A percentile compares a stretch with the other conserved stretches of the same genome.
Evolutionary conservation across 2,329 filamentous ascomycete species (phyloP).

Genomic region (Pestalotiopsis sp.): DNA sequence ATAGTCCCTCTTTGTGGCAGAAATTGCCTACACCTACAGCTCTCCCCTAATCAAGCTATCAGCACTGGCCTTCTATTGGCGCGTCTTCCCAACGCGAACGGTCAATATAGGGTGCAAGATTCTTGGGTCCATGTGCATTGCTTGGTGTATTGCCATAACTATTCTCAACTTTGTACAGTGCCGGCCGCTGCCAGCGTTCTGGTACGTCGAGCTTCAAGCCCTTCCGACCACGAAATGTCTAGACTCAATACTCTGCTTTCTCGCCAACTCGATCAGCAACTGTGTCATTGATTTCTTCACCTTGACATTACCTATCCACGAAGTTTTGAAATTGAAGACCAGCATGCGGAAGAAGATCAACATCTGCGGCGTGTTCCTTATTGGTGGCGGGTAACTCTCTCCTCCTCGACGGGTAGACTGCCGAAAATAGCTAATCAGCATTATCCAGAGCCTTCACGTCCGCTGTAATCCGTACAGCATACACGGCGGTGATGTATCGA

Average conservation of each 20-base stretch:
- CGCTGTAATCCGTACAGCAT: no score
- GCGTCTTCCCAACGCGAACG: conserved; percentile 15
- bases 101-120: conserved; percentile 10
- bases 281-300: background rate
- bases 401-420: background rate
- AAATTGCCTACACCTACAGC: conserved; percentile 10
- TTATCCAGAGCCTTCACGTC: no score
- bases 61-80: conserved; percentile 13
- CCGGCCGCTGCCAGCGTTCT: background rate
- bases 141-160: background rate
- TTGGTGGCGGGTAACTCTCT: background rate
- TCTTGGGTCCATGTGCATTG: background rate
- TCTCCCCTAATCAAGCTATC: conserved; percentile 16
- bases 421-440: background rate
- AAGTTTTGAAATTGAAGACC: background rate
- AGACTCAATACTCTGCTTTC: background rate
- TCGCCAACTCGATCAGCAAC: background rate
- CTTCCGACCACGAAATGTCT: background rate
- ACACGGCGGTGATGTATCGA: no score
- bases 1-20: conserved; percentile 26
- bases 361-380: background rate
- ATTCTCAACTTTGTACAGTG: conserved; percentile 5
- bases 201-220: background rate
- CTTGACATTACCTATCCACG: background rate
- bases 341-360: background rate